Evolutionary conservation across 2,329 filamentous ascomycete genomes (phyloP), one percentile per base, ranked within the genome.

Genomic region (Cercospora citrullina): DNA sequence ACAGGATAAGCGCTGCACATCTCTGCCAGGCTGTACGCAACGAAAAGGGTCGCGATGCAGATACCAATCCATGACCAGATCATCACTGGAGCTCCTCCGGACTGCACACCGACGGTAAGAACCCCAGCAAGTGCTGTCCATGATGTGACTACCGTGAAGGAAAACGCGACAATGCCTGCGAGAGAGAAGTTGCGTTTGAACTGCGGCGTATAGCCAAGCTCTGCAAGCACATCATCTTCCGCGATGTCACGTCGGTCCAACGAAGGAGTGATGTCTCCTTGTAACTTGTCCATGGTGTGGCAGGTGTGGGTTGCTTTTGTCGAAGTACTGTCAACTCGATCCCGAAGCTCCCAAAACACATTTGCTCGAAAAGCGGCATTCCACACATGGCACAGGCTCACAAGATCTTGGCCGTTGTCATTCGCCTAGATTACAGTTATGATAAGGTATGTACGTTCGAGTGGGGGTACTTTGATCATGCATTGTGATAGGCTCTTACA

Each of bases 11-110:
- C 84, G 30, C 82, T 83, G 68, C 85, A 87, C 80, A 85, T 87
- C 72, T 88, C 86, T 21, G 86, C 86, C 82, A 88, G 86, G 1
- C 84, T 84, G 67, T 87, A 85, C 10, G 85, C 86, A 5, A 88
- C 85, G 7, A 83, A 80, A 12, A 88, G 75, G 1, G 84, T 83
- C 21, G 84, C 78, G 9, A 83, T 60, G 68, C 84, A 85, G 26
- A 87, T 83, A 4, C 81, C 84, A 23, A 87, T 75, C 82, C 85
- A 88, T 51, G 83, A 83, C 78, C 84, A 88, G 6, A 88, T 81
- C 84, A 88, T 87, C 51, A 87, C 85, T 0, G 86, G 84, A 3
- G 86, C 85, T 1, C 86, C 86, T 14, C 86, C 86, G 39, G 84
- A 82, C 66, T 82, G 82, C 10, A 87, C 83, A 5, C 85, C 86